Evolutionary conservation across 441 rosid species (phyloP), one percentile per base, ranked within the genome.

Genomic region (Pelargonium australe): DNA sequence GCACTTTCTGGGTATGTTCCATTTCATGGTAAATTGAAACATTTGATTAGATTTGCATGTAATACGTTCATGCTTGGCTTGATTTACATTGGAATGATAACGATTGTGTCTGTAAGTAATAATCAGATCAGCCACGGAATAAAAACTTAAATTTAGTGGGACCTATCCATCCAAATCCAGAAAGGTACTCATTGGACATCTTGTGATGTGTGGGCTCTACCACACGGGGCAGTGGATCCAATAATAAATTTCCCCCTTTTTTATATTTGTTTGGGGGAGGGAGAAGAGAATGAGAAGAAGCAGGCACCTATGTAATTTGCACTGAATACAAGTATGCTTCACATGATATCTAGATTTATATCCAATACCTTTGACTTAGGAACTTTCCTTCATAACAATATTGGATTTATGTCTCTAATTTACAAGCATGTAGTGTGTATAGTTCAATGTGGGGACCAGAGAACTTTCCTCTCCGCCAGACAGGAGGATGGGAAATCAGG

Each of bases 361-460:
- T 62, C 34, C 17, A 25, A 28, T 12, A 62, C 65, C 65, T 62
- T 62, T 62, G 65, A 62, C 65, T 43, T 62, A 62, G 43, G 65
- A 62, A 62, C 41, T 62, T 62, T 62, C 41, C 65, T 31, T 8
- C 41, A 62, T 62, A 28, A 31, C 43, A 62, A 28, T 62, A 6
- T 62, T 62, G 41, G 8, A 28, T 25, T 61, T 61, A 37, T 61
- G 64, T 28, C 40, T 23, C 65, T 41, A 28, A 62, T 62, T 62
- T 28, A 62, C 65, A 62, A 62, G 65, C 43, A 62, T 28, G 17
- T 62, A 62, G 65, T 13, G 9, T 31, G 7, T 62, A 16, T 19
- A 61, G 64, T 61, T 61, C 31, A 37, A 20, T 60, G 40, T 60
- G 64, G 64, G 64, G 64, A 60, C 37, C n/a, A 9, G 64, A 41